Evolutionary conservation across 768 basidiomycete species (phyloP).

Genomic region (Rhodotorula paludigena): DNA sequence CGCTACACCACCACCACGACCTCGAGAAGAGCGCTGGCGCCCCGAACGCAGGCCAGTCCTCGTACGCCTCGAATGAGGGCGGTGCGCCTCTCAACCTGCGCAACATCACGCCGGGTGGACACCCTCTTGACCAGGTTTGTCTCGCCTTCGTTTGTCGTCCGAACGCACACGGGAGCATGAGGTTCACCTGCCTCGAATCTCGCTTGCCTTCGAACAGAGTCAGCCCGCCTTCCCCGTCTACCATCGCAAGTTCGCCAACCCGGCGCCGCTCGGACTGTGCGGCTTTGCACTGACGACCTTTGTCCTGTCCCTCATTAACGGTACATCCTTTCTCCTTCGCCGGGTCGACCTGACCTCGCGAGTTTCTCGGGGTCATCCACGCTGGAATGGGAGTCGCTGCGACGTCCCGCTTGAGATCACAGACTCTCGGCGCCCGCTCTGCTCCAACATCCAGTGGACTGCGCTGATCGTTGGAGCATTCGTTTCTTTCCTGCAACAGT

Average conservation of each 20-base stretch:
- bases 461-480: too few species aligned
- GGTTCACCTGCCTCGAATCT: neutral
- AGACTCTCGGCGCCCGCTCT: too few species aligned
- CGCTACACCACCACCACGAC: conserved; percentile 16
- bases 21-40: conserved; percentile 18
- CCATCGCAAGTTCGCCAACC: conserved; percentile 41
- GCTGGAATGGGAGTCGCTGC: too few species aligned
- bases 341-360: too few species aligned
- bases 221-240: conserved; percentile 45
- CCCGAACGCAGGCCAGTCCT: conserved; percentile 2
- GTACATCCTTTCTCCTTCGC: too few species aligned
- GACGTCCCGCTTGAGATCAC: too few species aligned
- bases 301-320: conserved; percentile 41
- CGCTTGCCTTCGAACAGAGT: neutral
- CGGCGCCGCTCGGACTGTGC: conserved; percentile 34
- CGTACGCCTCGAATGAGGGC: conserved; percentile 26
- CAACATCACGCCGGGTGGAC: conserved; percentile 35
- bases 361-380: too few species aligned
- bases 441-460: too few species aligned
- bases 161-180: neutral
- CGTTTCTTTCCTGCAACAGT: conserved; percentile 15
- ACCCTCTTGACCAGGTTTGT: conserved; percentile 23
- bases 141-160: neutral
- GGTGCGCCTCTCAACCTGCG: conserved; percentile 30
- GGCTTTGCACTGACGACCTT: conserved; percentile 47